phyloP scores from a whole-genome alignment of 108 stramenopile genomes.

The Parmales sp. region DNA sequence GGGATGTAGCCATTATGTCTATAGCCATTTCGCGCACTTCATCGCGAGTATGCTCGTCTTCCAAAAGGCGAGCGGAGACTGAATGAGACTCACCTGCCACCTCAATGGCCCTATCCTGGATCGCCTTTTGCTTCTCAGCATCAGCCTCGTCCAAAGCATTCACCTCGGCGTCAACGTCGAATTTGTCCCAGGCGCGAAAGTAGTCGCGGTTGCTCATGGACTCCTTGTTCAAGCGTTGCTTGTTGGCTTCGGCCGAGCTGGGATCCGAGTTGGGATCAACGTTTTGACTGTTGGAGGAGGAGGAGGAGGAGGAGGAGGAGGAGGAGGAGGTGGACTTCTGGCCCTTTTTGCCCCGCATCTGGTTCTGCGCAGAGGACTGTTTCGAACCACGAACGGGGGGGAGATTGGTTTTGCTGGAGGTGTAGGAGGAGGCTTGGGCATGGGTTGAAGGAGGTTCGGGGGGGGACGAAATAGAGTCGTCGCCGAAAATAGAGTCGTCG shows the following conservation, averaged over 20 bases:
- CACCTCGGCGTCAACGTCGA: slow-evolving; percentile 28
- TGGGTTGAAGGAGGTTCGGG: background rate
- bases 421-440: background rate
- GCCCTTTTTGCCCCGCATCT: background rate
- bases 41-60: too few species aligned
- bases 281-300: background rate
- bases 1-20: too few species aligned
- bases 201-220: slow-evolving; percentile 30
- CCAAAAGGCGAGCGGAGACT: too few species aligned
- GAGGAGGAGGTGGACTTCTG: background rate
- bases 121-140: background rate
- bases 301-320: too few species aligned
- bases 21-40: too few species aligned
- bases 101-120: background rate
- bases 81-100: slow-evolving; percentile 1
- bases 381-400: slow-evolving; percentile 2
- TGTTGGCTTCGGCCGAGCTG: background rate
- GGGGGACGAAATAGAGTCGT: background rate
- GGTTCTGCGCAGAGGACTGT: background rate
- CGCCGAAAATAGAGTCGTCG: background rate
- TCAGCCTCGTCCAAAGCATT: slow-evolving; percentile 14
- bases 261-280: background rate
- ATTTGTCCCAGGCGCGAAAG: slow-evolving; percentile 48
- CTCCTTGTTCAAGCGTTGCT: slow-evolving; percentile 1
- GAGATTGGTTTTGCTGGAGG: background rate